phyloP scores from a whole-genome alignment of 306 rosid genomes.

The Delonix regia region DNA sequence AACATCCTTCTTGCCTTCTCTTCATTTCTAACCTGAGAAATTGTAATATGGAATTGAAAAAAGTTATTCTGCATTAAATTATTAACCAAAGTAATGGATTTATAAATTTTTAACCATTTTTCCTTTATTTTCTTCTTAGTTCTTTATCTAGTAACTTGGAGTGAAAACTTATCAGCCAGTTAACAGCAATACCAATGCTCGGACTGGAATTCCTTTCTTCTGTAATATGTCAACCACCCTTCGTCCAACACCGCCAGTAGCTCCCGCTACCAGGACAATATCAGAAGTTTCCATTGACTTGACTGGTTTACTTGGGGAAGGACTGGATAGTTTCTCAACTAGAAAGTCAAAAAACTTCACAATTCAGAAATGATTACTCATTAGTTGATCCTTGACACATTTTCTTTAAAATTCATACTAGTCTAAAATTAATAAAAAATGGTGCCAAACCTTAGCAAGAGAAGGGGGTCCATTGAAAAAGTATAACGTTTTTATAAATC shows the following conservation, averaged over 20 bases:
- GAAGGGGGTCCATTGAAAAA: slow-evolving; percentile 87
- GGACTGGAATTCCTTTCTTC: slow-evolving; percentile 82
- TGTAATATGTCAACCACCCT: slow-evolving; percentile 76
- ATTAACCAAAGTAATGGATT: neutral
- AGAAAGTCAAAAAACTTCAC: slow-evolving; percentile 82
- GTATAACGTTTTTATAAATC: slow-evolving; percentile 74
- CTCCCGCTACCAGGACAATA: slow-evolving; percentile 88
- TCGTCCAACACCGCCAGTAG: slow-evolving; percentile 96
- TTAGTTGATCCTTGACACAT: slow-evolving; percentile 47
- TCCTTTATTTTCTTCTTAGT: no score
- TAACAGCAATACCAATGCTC: slow-evolving; percentile 69
- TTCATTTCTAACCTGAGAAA: slow-evolving; percentile 82
- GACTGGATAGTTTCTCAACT: slow-evolving; percentile 61
- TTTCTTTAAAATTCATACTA: neutral
- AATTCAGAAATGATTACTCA: slow-evolving; percentile 52
- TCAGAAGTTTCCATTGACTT: slow-evolving; percentile 74
- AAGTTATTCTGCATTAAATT: neutral
- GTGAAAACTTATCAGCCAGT: slow-evolving; percentile 15
- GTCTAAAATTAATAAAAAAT: slow-evolving; percentile 4
- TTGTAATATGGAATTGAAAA: slow-evolving; percentile 29
- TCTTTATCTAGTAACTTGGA: neutral
- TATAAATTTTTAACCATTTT: neutral
- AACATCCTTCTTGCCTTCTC: slow-evolving; percentile 87
- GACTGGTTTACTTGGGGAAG: slow-evolving; percentile 60
- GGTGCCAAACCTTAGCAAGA: slow-evolving; percentile 73